Percentiles rank a stretch among this genome's conserved stretches.
phyloP scores from a whole-genome alignment of 352 stramenopile genomes.

The Pythium brachiatum region DNA sequence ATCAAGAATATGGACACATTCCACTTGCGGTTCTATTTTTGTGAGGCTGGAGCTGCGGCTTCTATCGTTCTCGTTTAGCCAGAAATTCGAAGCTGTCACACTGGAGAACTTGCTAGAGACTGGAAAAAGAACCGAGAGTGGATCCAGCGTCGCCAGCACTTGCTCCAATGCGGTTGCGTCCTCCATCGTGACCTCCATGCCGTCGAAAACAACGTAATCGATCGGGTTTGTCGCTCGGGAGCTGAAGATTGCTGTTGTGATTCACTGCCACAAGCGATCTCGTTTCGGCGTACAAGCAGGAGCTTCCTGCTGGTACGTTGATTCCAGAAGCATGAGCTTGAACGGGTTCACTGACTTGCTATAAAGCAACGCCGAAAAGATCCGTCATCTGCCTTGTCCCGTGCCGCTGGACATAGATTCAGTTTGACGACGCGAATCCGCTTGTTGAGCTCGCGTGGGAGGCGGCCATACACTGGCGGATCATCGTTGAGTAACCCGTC shows the following conservation, averaged over 20 bases:
- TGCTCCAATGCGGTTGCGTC: too few species aligned
- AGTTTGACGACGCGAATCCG: background rate
- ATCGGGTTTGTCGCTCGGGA: background rate
- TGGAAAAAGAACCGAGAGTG: too few species aligned
- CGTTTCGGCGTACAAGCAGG: background rate
- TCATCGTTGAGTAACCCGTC: background rate
- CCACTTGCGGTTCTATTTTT: too few species aligned
- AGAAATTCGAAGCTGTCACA: too few species aligned
- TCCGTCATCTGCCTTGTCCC: background rate
- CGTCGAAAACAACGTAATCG: background rate
- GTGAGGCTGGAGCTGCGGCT: too few species aligned
- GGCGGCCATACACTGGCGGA: background rate
- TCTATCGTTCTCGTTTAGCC: too few species aligned
- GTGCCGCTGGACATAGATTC: background rate
- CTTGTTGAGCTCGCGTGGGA: background rate
- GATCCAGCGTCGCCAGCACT: too few species aligned
- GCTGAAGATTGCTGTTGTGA: background rate
- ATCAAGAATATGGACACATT: too few species aligned
- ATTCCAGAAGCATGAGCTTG: background rate
- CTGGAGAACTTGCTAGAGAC: too few species aligned
- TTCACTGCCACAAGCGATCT: background rate
- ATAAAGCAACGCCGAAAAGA: background rate
- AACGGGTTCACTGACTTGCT: background rate
- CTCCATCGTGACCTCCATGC: background rate
- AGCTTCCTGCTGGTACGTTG: background rate